These are phyloP conservation scores for Austroboletus eburneus DNA, from an alignment of 768 basidiomycete species.

Conservation along the genomic window DNA sequence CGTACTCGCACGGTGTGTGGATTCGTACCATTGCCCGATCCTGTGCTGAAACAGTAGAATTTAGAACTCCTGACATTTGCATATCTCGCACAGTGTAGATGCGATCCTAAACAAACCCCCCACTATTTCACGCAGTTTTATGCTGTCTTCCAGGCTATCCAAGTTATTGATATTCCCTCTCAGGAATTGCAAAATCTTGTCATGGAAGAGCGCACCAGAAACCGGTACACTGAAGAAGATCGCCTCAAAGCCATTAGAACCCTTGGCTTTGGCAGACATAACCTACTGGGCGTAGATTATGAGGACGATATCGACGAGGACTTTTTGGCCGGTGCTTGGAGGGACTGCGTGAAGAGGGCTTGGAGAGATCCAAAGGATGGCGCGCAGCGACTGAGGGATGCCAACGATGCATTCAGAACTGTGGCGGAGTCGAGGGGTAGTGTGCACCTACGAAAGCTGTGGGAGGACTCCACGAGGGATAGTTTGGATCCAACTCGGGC, in stretches of 20 bases:
- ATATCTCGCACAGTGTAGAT: constrained; percentile 77
- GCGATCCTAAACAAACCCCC: constrained; percentile 63
- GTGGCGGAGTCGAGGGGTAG: constrained; percentile 64
- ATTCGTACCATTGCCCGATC: background rate
- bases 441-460: constrained; percentile 41
- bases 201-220: constrained; percentile 56
- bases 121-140: constrained; percentile 60
- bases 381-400: constrained; percentile 43
- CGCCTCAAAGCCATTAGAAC: constrained; percentile 40
- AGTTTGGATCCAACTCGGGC: constrained; percentile 68
- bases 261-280: constrained; percentile 67
- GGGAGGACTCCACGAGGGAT: constrained; percentile 51
- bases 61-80: constrained; percentile 73
- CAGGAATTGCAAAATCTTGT: constrained; percentile 53
- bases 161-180: constrained; percentile 44
- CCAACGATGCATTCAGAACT: constrained; percentile 66
- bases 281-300: constrained; percentile 60
- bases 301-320: constrained; percentile 64
- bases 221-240: constrained; percentile 61
- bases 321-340: constrained; percentile 72
- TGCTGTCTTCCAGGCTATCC: constrained; percentile 46
- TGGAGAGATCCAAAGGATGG: constrained; percentile 46
- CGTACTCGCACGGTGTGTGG: constrained; percentile 58
- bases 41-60: constrained; percentile 2
- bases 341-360: constrained; percentile 50